Percentiles rank a stretch among this genome's conserved stretches.
These are phyloP conservation scores for Marasmius oreades DNA, from an alignment of 1,284 basidiomycete species.

Conservation along the genomic window DNA sequence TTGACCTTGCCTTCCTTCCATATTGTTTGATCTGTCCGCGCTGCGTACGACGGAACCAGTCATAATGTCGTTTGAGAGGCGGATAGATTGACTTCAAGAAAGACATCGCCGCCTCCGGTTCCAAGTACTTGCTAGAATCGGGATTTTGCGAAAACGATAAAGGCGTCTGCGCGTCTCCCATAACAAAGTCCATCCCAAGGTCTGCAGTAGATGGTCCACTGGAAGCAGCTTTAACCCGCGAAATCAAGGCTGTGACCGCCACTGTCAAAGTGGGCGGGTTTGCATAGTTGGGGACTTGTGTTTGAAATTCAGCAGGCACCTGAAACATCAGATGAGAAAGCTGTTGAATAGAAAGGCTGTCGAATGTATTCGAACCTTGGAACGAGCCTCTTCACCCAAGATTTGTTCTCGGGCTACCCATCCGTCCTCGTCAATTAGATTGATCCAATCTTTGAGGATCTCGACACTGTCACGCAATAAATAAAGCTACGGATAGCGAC, in stretches of 20 bases:
- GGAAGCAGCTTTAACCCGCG: slow-evolving; percentile 54
- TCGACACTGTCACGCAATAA: slow-evolving; percentile 54
- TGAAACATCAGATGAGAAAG: slow-evolving; percentile 24
- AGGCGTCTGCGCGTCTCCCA: slow-evolving; percentile 42
- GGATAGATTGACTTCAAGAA: slow-evolving; percentile 81
- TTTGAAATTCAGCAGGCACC: slow-evolving; percentile 87
- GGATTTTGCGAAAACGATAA: slow-evolving; percentile 14
- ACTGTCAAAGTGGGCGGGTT: slow-evolving; percentile 93
- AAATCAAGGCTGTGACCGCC: slow-evolving; percentile 86
- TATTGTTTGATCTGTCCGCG: slow-evolving; percentile 92
- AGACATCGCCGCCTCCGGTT: slow-evolving; percentile 55
- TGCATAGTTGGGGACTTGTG: slow-evolving; percentile 89
- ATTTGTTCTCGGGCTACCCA: slow-evolving; percentile 97
- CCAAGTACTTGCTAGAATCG: slow-evolving; percentile 48
- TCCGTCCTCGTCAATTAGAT: slow-evolving; percentile 87
- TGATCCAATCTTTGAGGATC: slow-evolving; percentile 87
- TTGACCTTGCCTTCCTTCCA: slow-evolving; percentile 74
- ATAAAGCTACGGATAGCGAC: not conserved
- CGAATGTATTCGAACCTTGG: slow-evolving; percentile 52
- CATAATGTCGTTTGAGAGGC: slow-evolving; percentile 85
- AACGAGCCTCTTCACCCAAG: slow-evolving; percentile 91
- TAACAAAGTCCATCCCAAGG: slow-evolving; percentile 59
- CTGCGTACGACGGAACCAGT: slow-evolving; percentile 94
- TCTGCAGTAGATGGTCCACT: slow-evolving; percentile 51
- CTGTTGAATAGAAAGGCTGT: slow-evolving; percentile 2